phyloP scores from a whole-genome alignment of 108 stramenopile species.

The Parietichytrium sp. region DNA sequence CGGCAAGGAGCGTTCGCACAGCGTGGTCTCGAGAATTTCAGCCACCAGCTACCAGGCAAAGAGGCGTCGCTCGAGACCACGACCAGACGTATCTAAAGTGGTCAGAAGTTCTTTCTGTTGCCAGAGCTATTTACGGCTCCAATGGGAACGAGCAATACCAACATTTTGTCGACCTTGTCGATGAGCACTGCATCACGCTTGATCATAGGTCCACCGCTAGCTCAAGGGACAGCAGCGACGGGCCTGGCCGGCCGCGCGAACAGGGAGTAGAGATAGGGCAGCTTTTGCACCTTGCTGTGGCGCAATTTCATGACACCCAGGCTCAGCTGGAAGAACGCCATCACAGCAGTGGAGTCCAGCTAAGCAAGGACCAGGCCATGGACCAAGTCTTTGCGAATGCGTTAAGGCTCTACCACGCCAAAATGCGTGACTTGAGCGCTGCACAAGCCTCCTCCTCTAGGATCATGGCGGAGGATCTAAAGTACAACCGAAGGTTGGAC shows the following conservation, averaged over 20 bases:
- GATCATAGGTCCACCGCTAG: no score
- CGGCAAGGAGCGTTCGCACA: background rate
- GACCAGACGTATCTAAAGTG: constrained; percentile 7
- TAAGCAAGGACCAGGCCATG: constrained; percentile 2
- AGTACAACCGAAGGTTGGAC: background rate
- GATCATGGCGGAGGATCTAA: background rate
- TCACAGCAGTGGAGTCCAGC: background rate
- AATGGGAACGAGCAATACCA: background rate
- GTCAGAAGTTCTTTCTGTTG: background rate
- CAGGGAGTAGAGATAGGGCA: background rate
- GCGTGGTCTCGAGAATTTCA: background rate
- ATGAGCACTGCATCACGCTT: background rate
- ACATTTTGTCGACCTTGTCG: background rate
- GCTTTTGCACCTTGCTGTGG: constrained; percentile 5
- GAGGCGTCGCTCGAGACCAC: background rate
- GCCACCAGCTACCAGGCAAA: no score
- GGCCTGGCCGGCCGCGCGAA: background rate
- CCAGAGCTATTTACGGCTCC: background rate
- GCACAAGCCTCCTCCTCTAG: background rate
- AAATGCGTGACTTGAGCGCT: background rate
- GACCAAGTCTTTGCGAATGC: constrained; percentile 7
- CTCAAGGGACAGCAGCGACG: background rate
- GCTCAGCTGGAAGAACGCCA: background rate
- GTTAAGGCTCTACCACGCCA: background rate
- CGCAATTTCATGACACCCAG: constrained; percentile 19